Evolutionary conservation across 2,329 filamentous ascomycete genomes (phyloP).

Genomic region (Xylaria sp.): DNA sequence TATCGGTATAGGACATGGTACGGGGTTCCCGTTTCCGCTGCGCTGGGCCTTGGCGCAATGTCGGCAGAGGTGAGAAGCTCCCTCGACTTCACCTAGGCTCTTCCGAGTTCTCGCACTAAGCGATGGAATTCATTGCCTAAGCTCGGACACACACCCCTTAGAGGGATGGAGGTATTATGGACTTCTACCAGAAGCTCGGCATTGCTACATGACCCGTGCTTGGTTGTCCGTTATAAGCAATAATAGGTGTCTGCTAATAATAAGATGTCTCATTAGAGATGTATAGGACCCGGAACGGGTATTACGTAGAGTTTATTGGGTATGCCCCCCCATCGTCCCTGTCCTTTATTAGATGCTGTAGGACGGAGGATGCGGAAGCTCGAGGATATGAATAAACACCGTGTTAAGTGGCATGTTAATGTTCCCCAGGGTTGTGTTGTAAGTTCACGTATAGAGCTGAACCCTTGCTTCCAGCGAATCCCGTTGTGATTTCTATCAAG

Average conservation of each 20-base stretch:
- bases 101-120: background rate
- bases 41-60: constrained; percentile 27
- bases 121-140: constrained; percentile 17
- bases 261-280: background rate
- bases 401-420: constrained; percentile 18
- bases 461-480: constrained; percentile 16
- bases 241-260: constrained; percentile 18
- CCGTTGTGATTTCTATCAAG: background rate
- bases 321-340: background rate
- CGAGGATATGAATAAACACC: constrained; percentile 1
- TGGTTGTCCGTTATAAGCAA: background rate
- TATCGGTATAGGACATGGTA: constrained; percentile 7
- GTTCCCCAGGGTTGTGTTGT: background rate
- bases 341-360: constrained; percentile 28
- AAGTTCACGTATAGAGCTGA: constrained; percentile 11
- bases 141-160: constrained; percentile 11
- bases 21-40: constrained; percentile 22
- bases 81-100: background rate
- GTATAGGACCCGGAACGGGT: constrained; percentile 6
- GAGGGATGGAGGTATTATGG: background rate
- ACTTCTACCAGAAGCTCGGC: constrained; percentile 10
- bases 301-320: constrained; percentile 30
- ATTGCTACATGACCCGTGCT: constrained; percentile 1
- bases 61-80: constrained; percentile 27
- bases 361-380: constrained; percentile 21